Conservation (phyloP, 2,329 filamentous ascomycete species). For the Pseudofabraea citricarpa region DNA sequence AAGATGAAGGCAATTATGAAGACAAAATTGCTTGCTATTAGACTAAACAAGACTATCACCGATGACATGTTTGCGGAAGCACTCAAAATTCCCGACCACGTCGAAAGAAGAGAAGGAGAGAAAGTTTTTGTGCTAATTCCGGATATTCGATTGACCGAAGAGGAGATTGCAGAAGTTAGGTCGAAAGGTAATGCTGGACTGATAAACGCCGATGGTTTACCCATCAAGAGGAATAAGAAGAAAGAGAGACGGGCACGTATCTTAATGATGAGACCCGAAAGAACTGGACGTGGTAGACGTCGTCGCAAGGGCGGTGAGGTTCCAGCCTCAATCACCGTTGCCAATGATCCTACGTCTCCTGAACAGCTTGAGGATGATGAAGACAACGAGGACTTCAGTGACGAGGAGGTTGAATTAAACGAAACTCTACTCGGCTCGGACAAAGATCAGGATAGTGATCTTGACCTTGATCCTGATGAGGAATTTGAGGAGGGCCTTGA, state of each 20-base stretch:
- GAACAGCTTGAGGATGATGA: not conserved
- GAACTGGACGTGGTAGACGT: not conserved
- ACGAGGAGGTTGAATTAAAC: not conserved
- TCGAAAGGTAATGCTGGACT: not conserved
- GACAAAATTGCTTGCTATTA: conserved; percentile 70
- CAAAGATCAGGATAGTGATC: not conserved
- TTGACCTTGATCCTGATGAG: no score
- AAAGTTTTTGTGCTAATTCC: conserved; percentile 21
- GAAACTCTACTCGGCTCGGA: not conserved
- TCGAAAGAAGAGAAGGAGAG: conserved; percentile 16
- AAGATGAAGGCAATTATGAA: conserved; percentile 88
- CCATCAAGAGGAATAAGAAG: not conserved
- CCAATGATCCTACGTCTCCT: no score
- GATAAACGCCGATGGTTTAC: not conserved
- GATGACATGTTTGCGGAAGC: conserved; percentile 42
- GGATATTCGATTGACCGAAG: conserved; percentile 20
- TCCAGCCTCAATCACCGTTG: no score
- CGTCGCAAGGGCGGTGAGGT: not conserved
- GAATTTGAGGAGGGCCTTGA: not conserved
- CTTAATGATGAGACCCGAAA: not conserved
- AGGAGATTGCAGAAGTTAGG: conserved; percentile 15
- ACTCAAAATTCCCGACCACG: conserved; percentile 30
- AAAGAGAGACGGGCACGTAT: not conserved
- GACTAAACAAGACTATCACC: conserved; percentile 47
- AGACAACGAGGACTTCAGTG: not conserved